Conservation (phyloP, 257 asterid species). For the Ilex asprella region DNA sequence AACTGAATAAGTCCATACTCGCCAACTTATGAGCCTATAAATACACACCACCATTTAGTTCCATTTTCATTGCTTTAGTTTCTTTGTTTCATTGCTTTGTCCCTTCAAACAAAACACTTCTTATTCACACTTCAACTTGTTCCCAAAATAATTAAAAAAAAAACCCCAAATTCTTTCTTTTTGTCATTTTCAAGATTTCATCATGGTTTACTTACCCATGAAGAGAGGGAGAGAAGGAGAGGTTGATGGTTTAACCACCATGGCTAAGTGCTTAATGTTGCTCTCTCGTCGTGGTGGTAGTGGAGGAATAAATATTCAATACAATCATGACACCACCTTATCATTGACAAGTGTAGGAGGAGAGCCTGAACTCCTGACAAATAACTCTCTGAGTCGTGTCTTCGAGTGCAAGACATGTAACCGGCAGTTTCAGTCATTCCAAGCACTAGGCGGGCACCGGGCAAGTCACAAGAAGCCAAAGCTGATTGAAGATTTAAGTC, state of each 20-base stretch:
- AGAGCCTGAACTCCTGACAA: background rate
- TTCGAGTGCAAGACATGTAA: slow-evolving; percentile 64
- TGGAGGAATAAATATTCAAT: too few relatives aligned
- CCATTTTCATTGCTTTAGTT: background rate
- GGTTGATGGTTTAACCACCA: slow-evolving; percentile 14
- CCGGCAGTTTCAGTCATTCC: slow-evolving; percentile 58
- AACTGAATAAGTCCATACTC: slow-evolving; percentile 16
- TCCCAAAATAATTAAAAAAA: background rate
- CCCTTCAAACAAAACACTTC: background rate
- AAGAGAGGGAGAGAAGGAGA: slow-evolving; percentile 31
- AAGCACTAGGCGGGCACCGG: slow-evolving; percentile 79
- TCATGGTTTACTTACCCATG: slow-evolving; percentile 3
- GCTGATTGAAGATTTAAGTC: slow-evolving; percentile 16
- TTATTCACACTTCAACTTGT: too few relatives aligned
- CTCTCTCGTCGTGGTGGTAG: slow-evolving; percentile 13
- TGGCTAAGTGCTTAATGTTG: slow-evolving; percentile 35
- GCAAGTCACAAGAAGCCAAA: slow-evolving; percentile 68
- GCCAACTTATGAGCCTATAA: background rate
- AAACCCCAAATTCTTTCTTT: background rate
- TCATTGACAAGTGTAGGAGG: background rate
- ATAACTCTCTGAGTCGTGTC: slow-evolving; percentile 15
- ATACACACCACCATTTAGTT: slow-evolving; percentile 12
- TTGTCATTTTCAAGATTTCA: background rate
- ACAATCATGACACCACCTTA: too few relatives aligned
- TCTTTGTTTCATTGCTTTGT: background rate